Evolutionary conservation across 2,329 filamentous ascomycete genomes (phyloP).

Genomic region (Epichloe baconii): DNA sequence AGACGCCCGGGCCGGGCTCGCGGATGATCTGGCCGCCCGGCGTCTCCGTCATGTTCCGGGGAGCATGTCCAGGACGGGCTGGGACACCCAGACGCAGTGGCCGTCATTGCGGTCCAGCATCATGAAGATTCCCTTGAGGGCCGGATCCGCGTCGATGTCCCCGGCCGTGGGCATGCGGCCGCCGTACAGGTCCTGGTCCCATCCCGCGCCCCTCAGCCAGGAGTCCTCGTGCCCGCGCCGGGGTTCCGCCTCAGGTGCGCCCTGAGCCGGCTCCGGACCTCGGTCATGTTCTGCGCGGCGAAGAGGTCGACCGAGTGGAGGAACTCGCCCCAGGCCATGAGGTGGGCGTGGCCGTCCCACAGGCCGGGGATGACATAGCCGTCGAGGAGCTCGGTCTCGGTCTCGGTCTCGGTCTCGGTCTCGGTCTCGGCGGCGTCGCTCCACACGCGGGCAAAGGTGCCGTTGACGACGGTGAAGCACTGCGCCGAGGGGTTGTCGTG

Average conservation of each 20-base stretch:
- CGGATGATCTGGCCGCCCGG: slow-evolving; percentile 52
- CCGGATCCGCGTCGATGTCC: slow-evolving; percentile 39
- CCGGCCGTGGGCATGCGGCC: slow-evolving; percentile 50
- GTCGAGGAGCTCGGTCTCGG: background rate
- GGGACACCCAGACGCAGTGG: slow-evolving; percentile 58
- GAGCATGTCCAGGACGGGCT: slow-evolving; percentile 48
- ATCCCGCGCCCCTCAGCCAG: slow-evolving; percentile 56
- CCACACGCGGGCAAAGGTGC: slow-evolving; percentile 37
- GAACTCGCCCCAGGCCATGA: slow-evolving; percentile 54
- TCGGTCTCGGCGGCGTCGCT: slow-evolving; percentile 9
- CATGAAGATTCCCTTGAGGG: slow-evolving; percentile 44
- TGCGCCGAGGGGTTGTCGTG: slow-evolving; percentile 24
- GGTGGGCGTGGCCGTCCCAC: slow-evolving; percentile 59
- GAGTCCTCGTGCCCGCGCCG: slow-evolving; percentile 37
- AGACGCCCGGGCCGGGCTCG: slow-evolving; percentile 51
- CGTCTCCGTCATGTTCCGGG: slow-evolving; percentile 33
- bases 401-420: no score
- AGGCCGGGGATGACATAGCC: slow-evolving; percentile 53
- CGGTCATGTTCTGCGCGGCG: slow-evolving; percentile 38
- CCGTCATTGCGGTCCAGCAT: slow-evolving; percentile 60
- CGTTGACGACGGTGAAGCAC: slow-evolving; percentile 44
- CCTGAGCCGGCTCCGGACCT: slow-evolving; percentile 39
- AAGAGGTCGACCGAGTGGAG: slow-evolving; percentile 53
- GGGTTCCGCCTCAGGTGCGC: slow-evolving; percentile 37
- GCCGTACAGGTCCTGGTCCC: slow-evolving; percentile 53